phyloP scores from a whole-genome alignment of 2,329 filamentous ascomycete genomes.

The Fusarium luffae region DNA sequence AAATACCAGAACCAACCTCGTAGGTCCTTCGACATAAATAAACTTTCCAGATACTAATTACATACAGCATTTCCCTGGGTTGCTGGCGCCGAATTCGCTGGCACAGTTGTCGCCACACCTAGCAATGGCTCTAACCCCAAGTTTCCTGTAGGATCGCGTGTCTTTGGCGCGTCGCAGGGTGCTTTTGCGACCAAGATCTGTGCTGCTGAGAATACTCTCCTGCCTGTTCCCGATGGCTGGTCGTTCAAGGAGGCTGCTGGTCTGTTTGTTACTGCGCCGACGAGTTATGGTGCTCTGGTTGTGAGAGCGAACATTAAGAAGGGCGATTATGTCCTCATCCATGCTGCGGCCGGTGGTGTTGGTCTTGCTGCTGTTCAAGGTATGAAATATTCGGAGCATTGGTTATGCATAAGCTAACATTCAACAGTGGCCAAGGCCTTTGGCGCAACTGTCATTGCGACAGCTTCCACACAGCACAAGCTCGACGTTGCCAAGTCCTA shows the following conservation, averaged over 20 bases:
- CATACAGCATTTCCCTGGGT: slow-evolving; percentile 80
- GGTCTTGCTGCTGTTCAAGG: slow-evolving; percentile 89
- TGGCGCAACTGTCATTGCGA: slow-evolving; percentile 92
- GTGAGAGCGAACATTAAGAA: slow-evolving; percentile 78
- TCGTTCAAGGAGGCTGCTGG: slow-evolving; percentile 86
- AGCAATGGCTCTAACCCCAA: slow-evolving; percentile 60
- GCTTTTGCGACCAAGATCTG: slow-evolving; percentile 83
- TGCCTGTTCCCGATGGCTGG: slow-evolving; percentile 84
- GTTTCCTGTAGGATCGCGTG: slow-evolving; percentile 81
- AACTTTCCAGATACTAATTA: neutral
- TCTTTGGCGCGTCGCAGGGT: slow-evolving; percentile 89
- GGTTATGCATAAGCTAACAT: neutral
- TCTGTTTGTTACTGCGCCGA: slow-evolving; percentile 91
- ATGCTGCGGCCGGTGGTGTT: slow-evolving; percentile 92
- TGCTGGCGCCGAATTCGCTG: slow-evolving; percentile 87
- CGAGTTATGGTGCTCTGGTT: slow-evolving; percentile 86
- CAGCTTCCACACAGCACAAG: slow-evolving; percentile 84
- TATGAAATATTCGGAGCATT: slow-evolving; percentile 32
- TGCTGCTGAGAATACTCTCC: slow-evolving; percentile 72
- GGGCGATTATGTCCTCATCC: slow-evolving; percentile 89
- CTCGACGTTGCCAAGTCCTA: slow-evolving; percentile 80
- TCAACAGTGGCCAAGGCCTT: slow-evolving; percentile 83
- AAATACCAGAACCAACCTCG: slow-evolving; percentile 94
- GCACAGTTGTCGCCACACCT: slow-evolving; percentile 76
- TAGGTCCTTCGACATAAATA: slow-evolving; percentile 45